Base-by-base conservation (phyloP, 2,329 filamentous ascomycete species). In the Sporothrix brasiliensis region DNA sequence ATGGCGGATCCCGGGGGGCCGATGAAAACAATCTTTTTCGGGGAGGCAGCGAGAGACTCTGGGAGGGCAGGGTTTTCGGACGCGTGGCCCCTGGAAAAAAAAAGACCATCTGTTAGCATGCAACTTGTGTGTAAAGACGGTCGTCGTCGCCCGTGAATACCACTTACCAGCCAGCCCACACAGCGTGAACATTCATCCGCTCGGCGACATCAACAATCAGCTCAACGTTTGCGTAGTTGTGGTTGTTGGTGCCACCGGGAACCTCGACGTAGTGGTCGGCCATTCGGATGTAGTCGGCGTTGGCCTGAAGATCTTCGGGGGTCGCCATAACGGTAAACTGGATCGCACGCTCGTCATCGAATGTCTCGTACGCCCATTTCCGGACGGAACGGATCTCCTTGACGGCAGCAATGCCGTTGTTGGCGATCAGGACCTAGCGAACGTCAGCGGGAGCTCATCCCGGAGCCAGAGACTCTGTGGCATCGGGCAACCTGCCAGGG, bases 271-370 rank as follows among this genome's bases (percentile, higher is more conserved):
- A 99, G 86, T 97, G 93, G 83, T 99, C 95, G 47, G 95, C 95
- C 95, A 99, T 98, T 80, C 95, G 89, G 80, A 99, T 99, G 84
- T 99, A 99, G 83, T 99, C 95, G 76, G 95, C 95, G 81, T 99
- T 99, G 80, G 95, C 95, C 80, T 91, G 89, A 79, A 99, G 83
- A 90, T 99, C 95, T 83, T 99, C 95, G 66, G 95, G 95, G 52
- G 95, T 99, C 76, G 95, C 95, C 95, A 99, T 99, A 80, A 99
- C 95, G 74, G 95, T 99, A 84, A 99, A 99, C 80, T 98, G 94
- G 79, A 99, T 97, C 77, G 94, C 95, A 78, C 92, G 89, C 86
- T 99, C 95, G 83, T 99, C 94, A 83, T 95, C 94, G 80, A 99
- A 99, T 9, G 92, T 97, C 84, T 99, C 95, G 89, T 99, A 99